phyloP scores from a whole-genome alignment of 2,329 filamentous ascomycete genomes.

The Claviceps capensis region DNA sequence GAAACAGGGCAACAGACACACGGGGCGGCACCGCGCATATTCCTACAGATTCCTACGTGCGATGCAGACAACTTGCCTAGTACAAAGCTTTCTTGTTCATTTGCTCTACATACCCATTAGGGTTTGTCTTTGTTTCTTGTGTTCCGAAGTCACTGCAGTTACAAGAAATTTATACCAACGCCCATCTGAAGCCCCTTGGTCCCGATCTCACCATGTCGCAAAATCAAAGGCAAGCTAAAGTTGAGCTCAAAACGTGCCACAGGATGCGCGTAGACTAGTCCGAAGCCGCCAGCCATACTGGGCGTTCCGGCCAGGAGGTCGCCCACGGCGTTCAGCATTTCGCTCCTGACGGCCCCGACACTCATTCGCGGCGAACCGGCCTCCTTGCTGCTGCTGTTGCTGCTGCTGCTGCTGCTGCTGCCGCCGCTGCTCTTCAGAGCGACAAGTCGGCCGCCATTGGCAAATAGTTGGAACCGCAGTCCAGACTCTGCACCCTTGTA shows the following conservation, averaged over 20 bases:
- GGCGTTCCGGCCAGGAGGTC: constrained; percentile 66
- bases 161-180: constrained; percentile 94
- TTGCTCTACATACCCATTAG: neutral
- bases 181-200: constrained; percentile 89
- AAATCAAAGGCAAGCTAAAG: constrained; percentile 74
- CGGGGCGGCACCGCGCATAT: neutral
- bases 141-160: constrained; percentile 15
- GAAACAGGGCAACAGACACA: neutral
- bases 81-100: no score
- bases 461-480: constrained; percentile 75
- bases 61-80: no score
- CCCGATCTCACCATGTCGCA: constrained; percentile 71
- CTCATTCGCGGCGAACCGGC: constrained; percentile 20
- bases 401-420: constrained; percentile 16
- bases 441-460: constrained; percentile 78
- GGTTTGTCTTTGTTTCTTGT: neutral
- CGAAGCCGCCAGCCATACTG: constrained; percentile 74
- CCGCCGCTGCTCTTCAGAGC: constrained; percentile 43
- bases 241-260: constrained; percentile 92
- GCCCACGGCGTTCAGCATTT: constrained; percentile 47
- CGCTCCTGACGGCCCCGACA: constrained; percentile 32
- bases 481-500: constrained; percentile 70
- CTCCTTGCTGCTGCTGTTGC: constrained; percentile 32
- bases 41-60: neutral
- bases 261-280: constrained; percentile 88